Evolutionary conservation across 768 basidiomycete species (phyloP).

Genomic region (Boletus rubescentipes): DNA sequence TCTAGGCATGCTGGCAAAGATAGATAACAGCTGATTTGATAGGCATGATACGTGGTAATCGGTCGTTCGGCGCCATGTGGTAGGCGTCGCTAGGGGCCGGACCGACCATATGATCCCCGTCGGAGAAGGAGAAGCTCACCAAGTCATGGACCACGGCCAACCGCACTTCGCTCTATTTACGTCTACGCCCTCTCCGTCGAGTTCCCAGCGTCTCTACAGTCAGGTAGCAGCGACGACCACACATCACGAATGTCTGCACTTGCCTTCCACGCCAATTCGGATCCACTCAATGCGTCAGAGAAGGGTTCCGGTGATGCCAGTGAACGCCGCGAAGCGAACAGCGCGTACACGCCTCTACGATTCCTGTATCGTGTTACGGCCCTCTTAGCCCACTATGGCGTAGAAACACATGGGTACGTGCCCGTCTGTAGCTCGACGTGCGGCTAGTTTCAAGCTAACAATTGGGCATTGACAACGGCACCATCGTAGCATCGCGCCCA

Average conservation of each 20-base stretch:
- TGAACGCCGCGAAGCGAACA: background rate
- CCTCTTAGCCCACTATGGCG: conserved; percentile 34
- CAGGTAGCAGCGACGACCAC: background rate
- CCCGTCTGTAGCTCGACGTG: background rate
- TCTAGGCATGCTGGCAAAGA: too few relatives aligned
- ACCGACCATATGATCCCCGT: too few relatives aligned
- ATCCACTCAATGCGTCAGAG: background rate
- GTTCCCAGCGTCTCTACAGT: background rate
- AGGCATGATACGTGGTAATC: too few relatives aligned
- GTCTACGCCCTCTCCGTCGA: background rate
- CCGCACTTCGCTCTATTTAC: background rate
- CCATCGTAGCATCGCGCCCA: conserved; percentile 37
- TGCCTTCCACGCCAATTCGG: background rate
- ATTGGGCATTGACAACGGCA: background rate
- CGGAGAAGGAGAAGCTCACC: too few relatives aligned
- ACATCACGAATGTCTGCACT: conserved; percentile 5
- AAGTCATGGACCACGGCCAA: too few relatives aligned
- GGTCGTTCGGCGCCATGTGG: too few relatives aligned
- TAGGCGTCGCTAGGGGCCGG: too few relatives aligned
- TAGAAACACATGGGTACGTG: conserved; percentile 43
- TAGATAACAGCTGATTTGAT: too few relatives aligned
- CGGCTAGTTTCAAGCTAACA: background rate
- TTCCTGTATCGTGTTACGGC: conserved; percentile 24
- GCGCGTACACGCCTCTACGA: background rate
- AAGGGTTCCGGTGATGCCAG: background rate